Percentiles rank a stretch among this genome's conserved stretches.
Evolutionary conservation across 176 grass and related monocot genomes (phyloP).

Genomic region (Lolium multiflorum): DNA sequence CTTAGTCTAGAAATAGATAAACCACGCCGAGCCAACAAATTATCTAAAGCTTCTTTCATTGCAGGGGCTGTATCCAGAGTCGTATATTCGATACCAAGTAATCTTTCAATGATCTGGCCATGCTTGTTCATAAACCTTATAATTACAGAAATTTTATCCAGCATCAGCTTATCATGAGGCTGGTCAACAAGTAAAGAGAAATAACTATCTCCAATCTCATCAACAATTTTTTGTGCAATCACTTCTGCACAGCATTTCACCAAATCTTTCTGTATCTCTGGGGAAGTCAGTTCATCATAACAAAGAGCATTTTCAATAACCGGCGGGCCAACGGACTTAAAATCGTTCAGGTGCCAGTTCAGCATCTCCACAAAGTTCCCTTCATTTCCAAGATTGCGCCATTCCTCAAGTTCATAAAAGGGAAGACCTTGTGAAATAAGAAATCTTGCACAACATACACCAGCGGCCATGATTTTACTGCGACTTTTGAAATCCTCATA

Average conservation of each 20-base stretch:
- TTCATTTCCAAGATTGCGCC: background rate
- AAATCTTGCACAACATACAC: background rate
- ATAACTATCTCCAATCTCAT: slow-evolving; percentile 4
- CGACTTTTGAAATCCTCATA: slow-evolving; percentile 8
- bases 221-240: background rate
- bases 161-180: slow-evolving; percentile 9
- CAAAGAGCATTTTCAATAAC: background rate
- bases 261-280: background rate
- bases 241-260: slow-evolving; percentile 12
- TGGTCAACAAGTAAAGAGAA: background rate
- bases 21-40: background rate
- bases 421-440: slow-evolving; percentile 1
- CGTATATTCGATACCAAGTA: background rate
- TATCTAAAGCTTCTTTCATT: background rate
- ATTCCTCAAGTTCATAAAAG: background rate
- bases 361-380: background rate
- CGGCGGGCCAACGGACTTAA: background rate
- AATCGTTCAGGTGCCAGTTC: background rate
- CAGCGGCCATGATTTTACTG: background rate
- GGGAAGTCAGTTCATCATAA: slow-evolving; percentile 12
- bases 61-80: background rate
- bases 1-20: slow-evolving; percentile 11
- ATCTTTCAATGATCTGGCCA: background rate
- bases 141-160: slow-evolving; percentile 3
- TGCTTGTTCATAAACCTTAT: slow-evolving; percentile 17